Percentiles rank a stretch among this genome's conserved stretches.
Conservation (phyloP, 2,329 filamentous ascomycete species). For the Colletotrichum truncatum region DNA sequence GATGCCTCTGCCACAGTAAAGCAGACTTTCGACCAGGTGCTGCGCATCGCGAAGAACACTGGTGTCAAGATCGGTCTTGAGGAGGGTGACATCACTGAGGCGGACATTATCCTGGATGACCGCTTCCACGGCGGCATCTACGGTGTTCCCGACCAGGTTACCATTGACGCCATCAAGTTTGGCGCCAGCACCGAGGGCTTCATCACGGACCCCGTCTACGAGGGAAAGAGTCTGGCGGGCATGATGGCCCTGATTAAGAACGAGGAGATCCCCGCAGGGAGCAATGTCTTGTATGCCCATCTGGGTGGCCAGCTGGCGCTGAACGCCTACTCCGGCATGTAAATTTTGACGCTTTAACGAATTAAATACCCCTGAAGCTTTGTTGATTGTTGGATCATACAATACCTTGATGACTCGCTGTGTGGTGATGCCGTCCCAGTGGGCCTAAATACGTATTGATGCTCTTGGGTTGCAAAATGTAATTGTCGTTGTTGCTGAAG, state of each 20-base stretch:
- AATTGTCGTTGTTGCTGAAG: no score
- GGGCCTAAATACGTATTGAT: no score
- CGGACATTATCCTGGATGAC: slow-evolving; percentile 70
- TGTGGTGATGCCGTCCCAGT: no score
- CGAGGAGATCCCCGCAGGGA: slow-evolving; percentile 64
- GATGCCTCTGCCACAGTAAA: slow-evolving; percentile 55
- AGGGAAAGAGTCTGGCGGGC: slow-evolving; percentile 78
- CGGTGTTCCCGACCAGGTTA: slow-evolving; percentile 72
- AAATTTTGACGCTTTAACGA: background rate
- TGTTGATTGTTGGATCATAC: background rate
- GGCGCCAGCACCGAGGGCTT: slow-evolving; percentile 75
- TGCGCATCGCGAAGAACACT: slow-evolving; percentile 73
- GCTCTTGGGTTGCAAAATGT: no score
- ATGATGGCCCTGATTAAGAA: slow-evolving; percentile 74
- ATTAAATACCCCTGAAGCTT: slow-evolving; percentile 14
- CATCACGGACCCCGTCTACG: slow-evolving; percentile 80
- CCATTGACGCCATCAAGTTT: slow-evolving; percentile 74
- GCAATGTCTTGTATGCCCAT: slow-evolving; percentile 78
- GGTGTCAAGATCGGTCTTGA: slow-evolving; percentile 69
- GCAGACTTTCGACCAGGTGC: slow-evolving; percentile 71
- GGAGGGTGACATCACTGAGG: slow-evolving; percentile 67
- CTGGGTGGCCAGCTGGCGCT: slow-evolving; percentile 75
- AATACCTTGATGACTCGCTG: no score
- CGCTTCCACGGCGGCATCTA: slow-evolving; percentile 75
- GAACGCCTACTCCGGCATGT: slow-evolving; percentile 67